A percentile compares a stretch with the other conserved stretches of the same genome.
phyloP scores from a whole-genome alignment of 495 filamentous ascomycete species.

The Podospora didyma region DNA sequence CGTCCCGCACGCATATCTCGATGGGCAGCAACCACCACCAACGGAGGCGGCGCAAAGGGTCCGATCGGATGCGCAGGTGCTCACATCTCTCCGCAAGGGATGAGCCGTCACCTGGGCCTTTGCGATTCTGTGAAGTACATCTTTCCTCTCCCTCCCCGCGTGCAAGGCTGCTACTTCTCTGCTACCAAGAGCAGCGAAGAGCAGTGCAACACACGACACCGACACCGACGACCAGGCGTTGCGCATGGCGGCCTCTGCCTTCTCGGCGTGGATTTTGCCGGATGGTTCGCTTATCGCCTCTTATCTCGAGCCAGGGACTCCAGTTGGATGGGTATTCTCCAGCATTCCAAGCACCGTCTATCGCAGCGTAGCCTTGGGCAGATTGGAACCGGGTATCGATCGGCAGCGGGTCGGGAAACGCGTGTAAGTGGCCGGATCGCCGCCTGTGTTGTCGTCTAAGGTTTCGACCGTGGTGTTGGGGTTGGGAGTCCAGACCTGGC shows the following conservation, averaged over 20 bases:
- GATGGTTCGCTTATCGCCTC: conserved; percentile 12
- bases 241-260: conserved; percentile 26
- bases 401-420: neutral
- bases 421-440: neutral
- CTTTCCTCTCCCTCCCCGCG: conserved; percentile 11
- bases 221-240: conserved; percentile 23
- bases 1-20: conserved; percentile 36
- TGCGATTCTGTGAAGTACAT: conserved; percentile 30
- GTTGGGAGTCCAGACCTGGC: neutral
- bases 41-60: conserved; percentile 32
- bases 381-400: neutral
- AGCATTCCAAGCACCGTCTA: conserved; percentile 4
- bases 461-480: too few relatives aligned
- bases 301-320: conserved; percentile 7
- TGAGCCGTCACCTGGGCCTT: conserved; percentile 33
- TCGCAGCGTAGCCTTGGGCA: neutral
- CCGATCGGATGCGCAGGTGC: conserved; percentile 24
- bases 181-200: conserved; percentile 22
- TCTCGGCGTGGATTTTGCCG: neutral
- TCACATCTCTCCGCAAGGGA: conserved; percentile 16
- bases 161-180: conserved; percentile 19
- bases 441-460: neutral
- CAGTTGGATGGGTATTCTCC: neutral
- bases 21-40: conserved; percentile 41
- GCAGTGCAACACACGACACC: conserved; percentile 21